Evolutionary conservation across 768 basidiomycete species (phyloP), one percentile per base, ranked within the genome.

Genomic region (Clavulina sp.): DNA sequence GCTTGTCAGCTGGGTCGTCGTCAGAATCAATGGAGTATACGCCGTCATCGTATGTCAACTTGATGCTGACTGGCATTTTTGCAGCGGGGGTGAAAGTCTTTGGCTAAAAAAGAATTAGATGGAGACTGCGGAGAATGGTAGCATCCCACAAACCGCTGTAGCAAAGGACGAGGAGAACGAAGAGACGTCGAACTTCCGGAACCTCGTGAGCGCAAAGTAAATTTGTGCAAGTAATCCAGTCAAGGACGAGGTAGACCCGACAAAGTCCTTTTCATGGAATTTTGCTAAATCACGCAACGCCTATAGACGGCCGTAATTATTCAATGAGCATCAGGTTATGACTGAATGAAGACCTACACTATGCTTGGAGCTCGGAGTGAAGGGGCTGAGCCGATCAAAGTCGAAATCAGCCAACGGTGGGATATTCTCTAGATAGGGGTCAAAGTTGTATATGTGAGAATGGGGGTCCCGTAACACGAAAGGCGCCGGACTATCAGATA

Each of bases 191-290:
- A n/a, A n/a, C n/a, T n/a, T n/a, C n/a, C n/a, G n/a, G n/a, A n/a
- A n/a, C n/a, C n/a, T n/a, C n/a, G n/a, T n/a, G n/a, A n/a, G n/a
- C n/a, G n/a, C n/a, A 60, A 88, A 87, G 62, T 95, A 97, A 18
- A 93, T 76, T 46, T 96, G 89, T 41, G 77, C 72, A 40, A 95
- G 70, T 59, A 91, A 77, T 32, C 83, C 80, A 0, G 87, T 81
- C 49, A 95, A 64, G 1, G 87, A 89, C 5, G 89, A 93, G 0
- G 92, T 97, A 2, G 87, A 92, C 3, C 92, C 93, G 2, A 76
- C 75, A 61, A 84, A 95, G 26, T 60, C 68, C 40, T 74, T 73
- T n/a, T n/a, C n/a, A n/a, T n/a, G n/a, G n/a, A 24, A 46, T 46
- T 46, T 46, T 0, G 71, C 64, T 54, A 84, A 70, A 40, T 66